phyloP scores from a whole-genome alignment of 192 early-diverging fungal genomes.

The Rhizophagus sp. region DNA sequence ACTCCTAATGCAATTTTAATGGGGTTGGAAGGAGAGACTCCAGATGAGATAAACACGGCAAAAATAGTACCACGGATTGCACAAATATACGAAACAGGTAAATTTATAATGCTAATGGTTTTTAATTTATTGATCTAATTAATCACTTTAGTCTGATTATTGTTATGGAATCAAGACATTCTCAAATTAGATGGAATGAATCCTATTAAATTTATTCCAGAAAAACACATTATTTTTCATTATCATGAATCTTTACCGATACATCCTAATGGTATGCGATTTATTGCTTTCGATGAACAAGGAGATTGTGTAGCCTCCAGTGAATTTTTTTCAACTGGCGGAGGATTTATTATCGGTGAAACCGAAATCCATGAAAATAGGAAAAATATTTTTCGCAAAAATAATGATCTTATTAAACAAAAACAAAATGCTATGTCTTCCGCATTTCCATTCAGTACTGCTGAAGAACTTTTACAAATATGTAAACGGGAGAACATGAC shows the following conservation, averaged over 20 bases:
- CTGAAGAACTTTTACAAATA: slow-evolving; percentile 73
- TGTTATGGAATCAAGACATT: slow-evolving; percentile 3
- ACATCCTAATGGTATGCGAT: slow-evolving; percentile 96
- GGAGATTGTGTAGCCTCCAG: slow-evolving; percentile 80
- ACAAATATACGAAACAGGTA: slow-evolving; percentile 66
- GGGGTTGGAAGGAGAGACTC: slow-evolving; percentile 89
- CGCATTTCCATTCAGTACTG: slow-evolving; percentile 82
- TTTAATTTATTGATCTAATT: background rate
- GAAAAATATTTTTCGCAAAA: slow-evolving; percentile 53
- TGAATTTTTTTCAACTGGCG: slow-evolving; percentile 96
- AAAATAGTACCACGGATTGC: slow-evolving; percentile 74
- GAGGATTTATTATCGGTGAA: slow-evolving; percentile 95
- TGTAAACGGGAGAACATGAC: slow-evolving; percentile 82
- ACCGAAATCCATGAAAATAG: slow-evolving; percentile 70
- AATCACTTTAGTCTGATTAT: background rate
- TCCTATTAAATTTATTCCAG: slow-evolving; percentile 80
- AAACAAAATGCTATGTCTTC: slow-evolving; percentile 64
- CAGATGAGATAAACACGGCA: slow-evolving; percentile 81
- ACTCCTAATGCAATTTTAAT: slow-evolving; percentile 88
- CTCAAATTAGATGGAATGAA: slow-evolving; percentile 74
- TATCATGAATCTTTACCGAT: slow-evolving; percentile 84
- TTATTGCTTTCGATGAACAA: slow-evolving; percentile 79
- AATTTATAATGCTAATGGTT: background rate
- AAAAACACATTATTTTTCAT: slow-evolving; percentile 87
- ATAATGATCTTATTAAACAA: slow-evolving; percentile 60